Evolutionary conservation across 805 yeast species (phyloP), one percentile per base, ranked within the genome.

Genomic region (Blastobotrys americana): DNA sequence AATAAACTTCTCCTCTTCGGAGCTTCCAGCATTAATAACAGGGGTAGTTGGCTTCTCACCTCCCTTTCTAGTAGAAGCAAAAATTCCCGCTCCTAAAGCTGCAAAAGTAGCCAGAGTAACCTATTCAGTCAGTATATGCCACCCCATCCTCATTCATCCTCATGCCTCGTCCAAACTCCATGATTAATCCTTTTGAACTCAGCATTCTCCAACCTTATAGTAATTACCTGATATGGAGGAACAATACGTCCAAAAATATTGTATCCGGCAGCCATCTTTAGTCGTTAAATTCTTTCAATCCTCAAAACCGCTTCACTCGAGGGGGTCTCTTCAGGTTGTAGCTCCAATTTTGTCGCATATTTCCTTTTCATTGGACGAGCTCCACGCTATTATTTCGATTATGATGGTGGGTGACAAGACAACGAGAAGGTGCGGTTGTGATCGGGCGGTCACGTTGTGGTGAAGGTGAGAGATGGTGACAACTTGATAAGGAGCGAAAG

Each of bases 1-100:
- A 48, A 89, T 82, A 71, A 84, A 89, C 66, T 82, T 80, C 67
- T 85, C 95, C 72, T 89, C 97, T 60, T 87, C 97, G 55, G 87
- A 79, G 41, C 88, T 76, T 45, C 78, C 66, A 53, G 95, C 95
- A 53, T 78, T 76, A 65, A 87, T 75, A 34, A 80, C 70, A 38
- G 93, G 88, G 56, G 70, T 72, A 50, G 74, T 71, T 57, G 82
- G 76, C 54, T 78, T 72, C 53, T 76, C 71, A 58, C 57, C 55
- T 44, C 49, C 70, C 69, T 84, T 82, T 80, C 66, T 89, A 86
- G 51, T 48, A 66, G 85, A 83, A 63, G 93, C 93, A 40, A 72
- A 65, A 49, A 75, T 78, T 44, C 78, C 65, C 39, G 79, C 71
- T 34, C 75, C 77, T 42, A 85, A 82, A 25, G 81, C 65, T 52